Percentiles rank a stretch among this genome's conserved stretches.
Conservation (phyloP, 2,329 filamentous ascomycete genomes). For the Phaeophleospora eucalypticola region DNA sequence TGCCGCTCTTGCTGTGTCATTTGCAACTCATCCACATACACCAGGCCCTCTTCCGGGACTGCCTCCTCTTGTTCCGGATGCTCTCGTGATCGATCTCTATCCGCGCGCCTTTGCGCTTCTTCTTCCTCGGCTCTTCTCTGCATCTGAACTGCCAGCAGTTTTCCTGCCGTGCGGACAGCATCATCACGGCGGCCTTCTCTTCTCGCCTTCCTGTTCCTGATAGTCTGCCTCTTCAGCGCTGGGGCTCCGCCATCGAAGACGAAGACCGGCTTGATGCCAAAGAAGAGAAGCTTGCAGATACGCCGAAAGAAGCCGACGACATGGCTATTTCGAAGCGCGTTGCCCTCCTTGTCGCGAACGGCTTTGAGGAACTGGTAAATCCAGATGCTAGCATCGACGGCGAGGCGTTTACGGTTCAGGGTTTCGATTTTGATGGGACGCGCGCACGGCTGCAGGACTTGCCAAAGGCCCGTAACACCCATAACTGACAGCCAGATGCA, state of each 20-base stretch:
- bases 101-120: constrained; percentile 58
- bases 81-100: constrained; percentile 27
- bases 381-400: constrained; percentile 98
- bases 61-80: constrained; percentile 56
- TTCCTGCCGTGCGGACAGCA: constrained; percentile 85
- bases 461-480: constrained; percentile 98
- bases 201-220: constrained; percentile 70
- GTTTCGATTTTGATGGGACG: constrained; percentile 95
- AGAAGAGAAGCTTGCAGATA: constrained; percentile 96
- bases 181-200: constrained; percentile 89
- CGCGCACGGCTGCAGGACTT: constrained; percentile 88
- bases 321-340: constrained; percentile 91
- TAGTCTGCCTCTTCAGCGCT: constrained; percentile 83
- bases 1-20: constrained; percentile 74
- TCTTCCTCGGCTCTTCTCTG: constrained; percentile 86
- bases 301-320: constrained; percentile 96
- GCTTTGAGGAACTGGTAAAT: constrained; percentile 99
- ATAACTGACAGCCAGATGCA: constrained; percentile 46
- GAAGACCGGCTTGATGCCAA: constrained; percentile 93
- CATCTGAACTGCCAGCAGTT: constrained; percentile 90
- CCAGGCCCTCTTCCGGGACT: constrained; percentile 65
- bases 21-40: constrained; percentile 87
- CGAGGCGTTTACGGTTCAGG: constrained; percentile 90
- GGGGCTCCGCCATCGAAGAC: constrained; percentile 97
- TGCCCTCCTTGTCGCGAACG: constrained; percentile 96